phyloP scores from a whole-genome alignment of 257 asterid genomes.

The Henckelia pumila region DNA sequence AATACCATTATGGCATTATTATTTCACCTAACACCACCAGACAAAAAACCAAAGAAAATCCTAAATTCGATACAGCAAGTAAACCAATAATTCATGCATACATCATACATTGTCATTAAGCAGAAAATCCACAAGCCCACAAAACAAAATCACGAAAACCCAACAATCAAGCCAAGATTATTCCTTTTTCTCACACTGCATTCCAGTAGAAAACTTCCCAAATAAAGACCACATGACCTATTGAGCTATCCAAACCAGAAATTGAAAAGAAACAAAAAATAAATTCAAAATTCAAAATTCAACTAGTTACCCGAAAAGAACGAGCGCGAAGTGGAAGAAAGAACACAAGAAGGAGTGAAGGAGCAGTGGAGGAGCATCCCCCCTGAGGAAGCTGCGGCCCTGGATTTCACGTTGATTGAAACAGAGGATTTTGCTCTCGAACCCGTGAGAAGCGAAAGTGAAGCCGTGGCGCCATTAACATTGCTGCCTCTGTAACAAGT shows the following conservation, averaged over 20 bases:
- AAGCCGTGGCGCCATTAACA: conserved; percentile 49
- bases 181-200: neutral
- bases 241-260: neutral
- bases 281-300: neutral
- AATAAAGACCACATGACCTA: neutral
- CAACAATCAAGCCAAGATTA: conserved; percentile 6
- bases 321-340: conserved; percentile 50
- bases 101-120: neutral
- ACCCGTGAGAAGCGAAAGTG: conserved; percentile 50
- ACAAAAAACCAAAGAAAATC: neutral
- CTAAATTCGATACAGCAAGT: neutral
- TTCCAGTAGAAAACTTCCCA: neutral
- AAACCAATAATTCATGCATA: neutral
- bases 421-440: conserved; percentile 37
- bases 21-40: neutral
- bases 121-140: neutral
- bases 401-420: conserved; percentile 36
- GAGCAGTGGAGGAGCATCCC: conserved; percentile 59
- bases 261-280: neutral
- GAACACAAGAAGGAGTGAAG: conserved; percentile 46
- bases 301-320: conserved; percentile 54
- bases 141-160: conserved; percentile 13
- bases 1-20: neutral
- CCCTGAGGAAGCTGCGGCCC: conserved; percentile 27
- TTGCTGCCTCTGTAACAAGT: conserved; percentile 22